Percentiles rank a stretch among this genome's conserved stretches.
These are phyloP conservation scores for Mariannaea sp. DNA, from an alignment of 2,329 filamentous ascomycete species.

Conservation along the genomic window DNA sequence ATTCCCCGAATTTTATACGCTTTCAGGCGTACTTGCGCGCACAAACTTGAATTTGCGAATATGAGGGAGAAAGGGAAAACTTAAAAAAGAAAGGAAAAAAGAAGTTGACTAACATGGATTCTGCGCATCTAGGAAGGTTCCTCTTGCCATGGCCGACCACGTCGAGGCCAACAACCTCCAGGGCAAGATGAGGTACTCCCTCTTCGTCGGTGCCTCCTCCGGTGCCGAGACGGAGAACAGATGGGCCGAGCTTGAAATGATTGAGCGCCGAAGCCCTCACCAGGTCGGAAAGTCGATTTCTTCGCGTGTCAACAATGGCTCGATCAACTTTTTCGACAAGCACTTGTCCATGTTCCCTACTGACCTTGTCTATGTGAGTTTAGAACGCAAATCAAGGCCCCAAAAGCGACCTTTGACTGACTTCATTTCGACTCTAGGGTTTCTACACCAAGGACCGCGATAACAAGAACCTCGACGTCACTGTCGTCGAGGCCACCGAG, in stretches of 20 bases:
- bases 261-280: conserved; percentile 81
- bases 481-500: conserved; percentile 82
- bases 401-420: conserved; percentile 21
- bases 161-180: conserved; percentile 86
- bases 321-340: conserved; percentile 93
- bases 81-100: no score
- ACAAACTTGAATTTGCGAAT: conserved; percentile 14
- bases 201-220: conserved; percentile 89
- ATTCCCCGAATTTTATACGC: neutral
- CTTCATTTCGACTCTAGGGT: conserved; percentile 52
- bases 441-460: conserved; percentile 83
- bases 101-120: conserved; percentile 21
- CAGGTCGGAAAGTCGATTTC: conserved; percentile 90
- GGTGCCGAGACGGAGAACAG: conserved; percentile 90
- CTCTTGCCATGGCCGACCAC: conserved; percentile 82
- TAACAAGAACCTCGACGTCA: conserved; percentile 77
- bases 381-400: neutral
- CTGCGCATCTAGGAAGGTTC: conserved; percentile 68
- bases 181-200: conserved; percentile 81
- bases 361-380: conserved; percentile 75
- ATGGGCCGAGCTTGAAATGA: conserved; percentile 91
- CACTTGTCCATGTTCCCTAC: conserved; percentile 91
- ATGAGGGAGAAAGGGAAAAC: no score
- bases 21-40: conserved; percentile 12
- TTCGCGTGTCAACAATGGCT: conserved; percentile 86